Conservation (phyloP, 1,139 yeast genomes). For the Suhomyces chickasaworum region DNA sequence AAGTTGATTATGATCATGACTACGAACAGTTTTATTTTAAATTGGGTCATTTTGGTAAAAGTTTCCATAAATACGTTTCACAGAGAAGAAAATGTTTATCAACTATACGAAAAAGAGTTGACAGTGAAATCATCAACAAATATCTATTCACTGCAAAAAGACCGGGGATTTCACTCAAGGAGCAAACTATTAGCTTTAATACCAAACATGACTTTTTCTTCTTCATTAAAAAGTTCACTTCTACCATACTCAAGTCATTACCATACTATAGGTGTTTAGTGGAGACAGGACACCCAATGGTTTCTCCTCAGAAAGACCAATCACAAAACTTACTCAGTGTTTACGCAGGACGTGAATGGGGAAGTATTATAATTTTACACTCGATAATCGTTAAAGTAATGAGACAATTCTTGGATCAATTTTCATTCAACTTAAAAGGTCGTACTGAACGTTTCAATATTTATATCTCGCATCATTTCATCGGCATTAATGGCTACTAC, state of each 20-base stretch:
- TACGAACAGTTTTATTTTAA: constrained; percentile 32
- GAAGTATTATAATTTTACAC: constrained; percentile 26
- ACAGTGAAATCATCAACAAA: constrained; percentile 17
- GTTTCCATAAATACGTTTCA: constrained; percentile 20
- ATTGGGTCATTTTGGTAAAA: constrained; percentile 27
- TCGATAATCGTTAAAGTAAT: constrained; percentile 27
- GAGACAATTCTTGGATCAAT: constrained; percentile 19
- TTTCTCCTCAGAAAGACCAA: constrained; percentile 1
- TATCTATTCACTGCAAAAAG: constrained; percentile 6
- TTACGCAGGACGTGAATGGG: constrained; percentile 29
- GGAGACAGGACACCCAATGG: background rate
- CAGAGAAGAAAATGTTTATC: constrained; percentile 17
- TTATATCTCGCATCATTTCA: constrained; percentile 18
- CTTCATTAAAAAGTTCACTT: constrained; percentile 13
- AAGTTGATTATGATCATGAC: constrained; percentile 1
- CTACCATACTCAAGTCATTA: background rate
- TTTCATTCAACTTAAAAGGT: background rate
- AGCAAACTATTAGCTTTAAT: constrained; percentile 5
- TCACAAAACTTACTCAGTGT: constrained; percentile 32
- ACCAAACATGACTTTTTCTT: constrained; percentile 2
- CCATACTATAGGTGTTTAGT: background rate
- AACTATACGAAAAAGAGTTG: constrained; percentile 15
- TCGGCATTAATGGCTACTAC: constrained; percentile 14
- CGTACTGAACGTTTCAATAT: constrained; percentile 6
- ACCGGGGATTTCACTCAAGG: constrained; percentile 2